Conservation (phyloP, 129 eudicot genomes). For the Pulicaria dysenterica region DNA sequence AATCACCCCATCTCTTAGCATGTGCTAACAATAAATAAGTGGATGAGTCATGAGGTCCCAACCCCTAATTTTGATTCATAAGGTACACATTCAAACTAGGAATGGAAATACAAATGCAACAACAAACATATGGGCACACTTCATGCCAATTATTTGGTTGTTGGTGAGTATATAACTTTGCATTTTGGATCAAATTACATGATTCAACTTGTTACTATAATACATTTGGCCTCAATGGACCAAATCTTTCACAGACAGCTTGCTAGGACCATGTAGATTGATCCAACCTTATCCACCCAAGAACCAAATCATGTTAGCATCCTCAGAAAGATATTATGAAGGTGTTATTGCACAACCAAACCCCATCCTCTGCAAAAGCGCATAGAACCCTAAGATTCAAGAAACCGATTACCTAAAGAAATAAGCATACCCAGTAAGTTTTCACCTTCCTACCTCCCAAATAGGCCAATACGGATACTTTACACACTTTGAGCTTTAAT, state of each 20-base stretch:
- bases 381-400: background rate
- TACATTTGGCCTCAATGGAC: background rate
- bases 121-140: slow-evolving; percentile 24
- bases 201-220: slow-evolving; percentile 4
- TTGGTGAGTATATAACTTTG: background rate
- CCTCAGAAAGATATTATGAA: slow-evolving; percentile 17
- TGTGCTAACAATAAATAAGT: no score
- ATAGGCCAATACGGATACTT: slow-evolving; percentile 32
- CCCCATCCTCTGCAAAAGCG: slow-evolving; percentile 15
- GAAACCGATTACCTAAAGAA: background rate
- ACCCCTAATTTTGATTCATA: background rate
- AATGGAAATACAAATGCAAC: slow-evolving; percentile 22
- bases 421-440: background rate
- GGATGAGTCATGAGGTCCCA: no score
- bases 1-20: no score
- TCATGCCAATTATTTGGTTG: slow-evolving; percentile 5
- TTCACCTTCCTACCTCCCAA: slow-evolving; percentile 31
- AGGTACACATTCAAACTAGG: background rate
- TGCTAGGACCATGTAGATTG: slow-evolving; percentile 16
- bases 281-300: slow-evolving; percentile 11
- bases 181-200: slow-evolving; percentile 17
- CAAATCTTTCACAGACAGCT: background rate
- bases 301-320: slow-evolving; percentile 21
- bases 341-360: slow-evolving; percentile 26
- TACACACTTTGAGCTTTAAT: slow-evolving; percentile 43